phyloP scores from a whole-genome alignment of 768 basidiomycete genomes.

The Candolleomyces eurysporus region DNA sequence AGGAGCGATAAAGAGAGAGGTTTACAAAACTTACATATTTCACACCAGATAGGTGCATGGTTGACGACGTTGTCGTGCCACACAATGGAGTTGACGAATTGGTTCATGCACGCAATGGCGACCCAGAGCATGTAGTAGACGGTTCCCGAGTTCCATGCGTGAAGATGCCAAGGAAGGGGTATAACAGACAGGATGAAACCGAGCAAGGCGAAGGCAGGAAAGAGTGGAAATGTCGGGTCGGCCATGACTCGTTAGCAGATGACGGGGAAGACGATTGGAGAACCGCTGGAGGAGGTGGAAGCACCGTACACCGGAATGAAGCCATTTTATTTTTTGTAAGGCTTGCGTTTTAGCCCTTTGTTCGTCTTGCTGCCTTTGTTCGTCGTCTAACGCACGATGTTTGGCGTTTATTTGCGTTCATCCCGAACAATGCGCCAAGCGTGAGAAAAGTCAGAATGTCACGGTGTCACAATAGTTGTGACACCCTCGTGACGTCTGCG shows the following conservation, averaged over 20 bases:
- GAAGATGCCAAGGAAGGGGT: constrained; percentile 48
- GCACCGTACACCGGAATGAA: not conserved
- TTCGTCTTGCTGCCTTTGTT: no score
- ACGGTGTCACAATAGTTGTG: no score
- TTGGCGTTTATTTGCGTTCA: no score
- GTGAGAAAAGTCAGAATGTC: no score
- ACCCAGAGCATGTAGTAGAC: constrained; percentile 23
- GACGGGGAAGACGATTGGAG: not conserved
- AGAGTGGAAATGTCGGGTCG: constrained; percentile 22
- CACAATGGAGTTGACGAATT: constrained; percentile 55
- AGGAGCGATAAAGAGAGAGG: not conserved
- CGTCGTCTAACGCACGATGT: no score
- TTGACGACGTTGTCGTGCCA: constrained; percentile 51
- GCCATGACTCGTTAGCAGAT: not conserved
- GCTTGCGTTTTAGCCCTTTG: no score
- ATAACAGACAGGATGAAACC: constrained; percentile 40
- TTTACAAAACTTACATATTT: constrained; percentile 39
- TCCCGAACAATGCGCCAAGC: no score
- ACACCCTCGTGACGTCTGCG: no score
- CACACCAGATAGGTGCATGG: constrained; percentile 48
- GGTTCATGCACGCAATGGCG: constrained; percentile 40
- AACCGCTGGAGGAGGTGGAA: not conserved
- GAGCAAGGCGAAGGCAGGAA: constrained; percentile 36
- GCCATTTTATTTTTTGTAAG: not conserved
- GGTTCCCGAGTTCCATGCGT: constrained; percentile 43